phyloP scores from a whole-genome alignment of 768 basidiomycete genomes.

The Tylopilus plumbeoviolaceoides region DNA sequence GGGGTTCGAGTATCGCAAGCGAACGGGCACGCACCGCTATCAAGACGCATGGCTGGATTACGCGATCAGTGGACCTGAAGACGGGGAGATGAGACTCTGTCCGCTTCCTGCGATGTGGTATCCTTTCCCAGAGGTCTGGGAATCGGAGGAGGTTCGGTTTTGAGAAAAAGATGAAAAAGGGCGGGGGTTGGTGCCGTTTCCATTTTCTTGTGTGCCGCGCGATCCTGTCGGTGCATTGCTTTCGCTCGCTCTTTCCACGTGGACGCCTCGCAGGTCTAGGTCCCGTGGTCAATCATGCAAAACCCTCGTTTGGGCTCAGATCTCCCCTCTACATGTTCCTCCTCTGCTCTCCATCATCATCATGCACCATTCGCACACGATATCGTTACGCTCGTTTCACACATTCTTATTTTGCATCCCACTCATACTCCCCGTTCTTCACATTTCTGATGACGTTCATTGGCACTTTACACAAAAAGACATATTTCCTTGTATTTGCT shows the following conservation, averaged over 20 bases:
- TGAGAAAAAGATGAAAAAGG: constrained; percentile 5
- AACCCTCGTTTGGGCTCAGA: constrained; percentile 5
- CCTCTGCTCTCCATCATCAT: constrained; percentile 5
- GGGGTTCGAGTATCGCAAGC: constrained; percentile 36
- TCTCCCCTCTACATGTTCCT: constrained; percentile 9
- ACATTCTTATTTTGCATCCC: constrained; percentile 16
- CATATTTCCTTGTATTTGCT: background rate
- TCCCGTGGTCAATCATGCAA: constrained; percentile 15
- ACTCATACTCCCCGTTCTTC: background rate
- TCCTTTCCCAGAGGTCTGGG: constrained; percentile 34
- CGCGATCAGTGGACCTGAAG: constrained; percentile 19
- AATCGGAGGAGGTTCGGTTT: constrained; percentile 22
- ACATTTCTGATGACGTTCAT: constrained; percentile 4
- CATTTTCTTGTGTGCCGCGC: background rate
- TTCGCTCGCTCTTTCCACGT: constrained; percentile 2
- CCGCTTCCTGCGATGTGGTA: constrained; percentile 31
- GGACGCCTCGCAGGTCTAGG: constrained; percentile 16
- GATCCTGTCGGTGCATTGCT: background rate
- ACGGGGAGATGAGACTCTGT: constrained; percentile 19
- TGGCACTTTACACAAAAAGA: constrained; percentile 4
- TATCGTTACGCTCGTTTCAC: constrained; percentile 9
- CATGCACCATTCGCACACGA: constrained; percentile 15
- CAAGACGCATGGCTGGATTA: constrained; percentile 36
- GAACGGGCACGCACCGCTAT: constrained; percentile 33
- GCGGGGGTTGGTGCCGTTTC: background rate